These are phyloP conservation scores for Neocucurbitaria cava DNA, from an alignment of 2,329 filamentous ascomycete species.

Conservation along the genomic window DNA sequence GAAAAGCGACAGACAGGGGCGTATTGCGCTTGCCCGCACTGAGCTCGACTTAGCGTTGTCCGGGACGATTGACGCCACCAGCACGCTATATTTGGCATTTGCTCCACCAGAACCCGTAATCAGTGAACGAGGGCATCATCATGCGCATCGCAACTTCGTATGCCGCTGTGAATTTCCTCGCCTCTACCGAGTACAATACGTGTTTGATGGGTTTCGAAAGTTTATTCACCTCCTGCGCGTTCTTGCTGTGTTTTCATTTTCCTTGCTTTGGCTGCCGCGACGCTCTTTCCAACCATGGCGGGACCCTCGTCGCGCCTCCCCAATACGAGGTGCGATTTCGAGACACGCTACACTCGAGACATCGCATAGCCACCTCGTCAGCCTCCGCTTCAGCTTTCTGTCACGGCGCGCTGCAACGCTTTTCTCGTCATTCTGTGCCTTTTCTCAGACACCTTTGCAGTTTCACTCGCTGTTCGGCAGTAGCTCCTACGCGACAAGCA, in stretches of 20 bases:
- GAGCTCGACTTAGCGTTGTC: neutral
- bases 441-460: neutral
- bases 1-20: constrained; percentile 2
- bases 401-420: neutral
- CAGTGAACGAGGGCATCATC: constrained; percentile 1
- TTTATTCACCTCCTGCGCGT: neutral
- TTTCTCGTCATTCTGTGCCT: neutral
- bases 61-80: neutral
- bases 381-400: neutral
- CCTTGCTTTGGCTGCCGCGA: neutral
- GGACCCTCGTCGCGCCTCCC: constrained; percentile 1
- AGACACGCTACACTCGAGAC: neutral
- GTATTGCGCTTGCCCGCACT: neutral
- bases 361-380: constrained; percentile 4
- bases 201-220: too few species aligned
- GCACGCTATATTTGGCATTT: constrained; percentile 2
- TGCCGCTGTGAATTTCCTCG: neutral
- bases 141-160: neutral
- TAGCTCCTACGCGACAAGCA: too few species aligned
- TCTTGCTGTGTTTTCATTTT: neutral
- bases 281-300: neutral
- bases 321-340: neutral
- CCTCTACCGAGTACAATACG: too few species aligned
- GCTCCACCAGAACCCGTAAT: neutral
- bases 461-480: too few species aligned